Evolutionary conservation across 768 basidiomycete species (phyloP), one percentile per base, ranked within the genome.

Genomic region (Tylopilus sp.): DNA sequence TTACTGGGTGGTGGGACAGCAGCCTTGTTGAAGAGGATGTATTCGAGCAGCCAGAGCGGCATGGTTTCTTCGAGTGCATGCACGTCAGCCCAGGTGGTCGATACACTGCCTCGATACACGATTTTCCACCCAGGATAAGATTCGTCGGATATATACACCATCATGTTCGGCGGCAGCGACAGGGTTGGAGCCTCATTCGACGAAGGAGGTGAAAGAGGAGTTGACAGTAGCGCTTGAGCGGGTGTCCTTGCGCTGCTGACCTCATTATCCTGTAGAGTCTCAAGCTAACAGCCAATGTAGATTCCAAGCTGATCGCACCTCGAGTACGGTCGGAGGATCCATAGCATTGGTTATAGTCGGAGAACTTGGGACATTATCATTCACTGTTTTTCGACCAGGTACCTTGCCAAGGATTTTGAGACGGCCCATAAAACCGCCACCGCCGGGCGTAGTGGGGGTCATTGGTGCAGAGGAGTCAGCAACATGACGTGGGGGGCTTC

Each of bases 21-120:
- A 48, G 76, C 71, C 62, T 79, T 83, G 57, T 88, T 86, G 13
- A 82, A 69, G 35, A 98, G 75, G 35, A 98, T 70, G 60, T 87
- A 95, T 66, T 98, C 91, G 45, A 92, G 71, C 43, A 97, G 71
- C 95, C 95, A 98, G 57, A 84, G 62, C 3, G 95, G 95, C 75
- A 92, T 82, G 35, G 72, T 77, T 60, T 83, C 80, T 69, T 97
- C 94, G 31, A 98, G 73, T 13, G 66, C 55, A 36, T 72, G 67
- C 48, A 73, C 59, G 49, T 87, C 85, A 2, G 73, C 73, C 47
- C 74, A 81, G 8, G 82, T 79, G 30, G 75, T 76, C 1, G 77
- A 75, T 3, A 87, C 82, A 23, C 79, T 78, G 3, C 91, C 85
- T 30, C 91, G 77, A 62, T 95, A 98, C 1, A 91, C 71, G 3